These are phyloP conservation scores for Yamadazyma oceani DNA, from an alignment of 1,139 yeast species.

Conservation along the genomic window DNA sequence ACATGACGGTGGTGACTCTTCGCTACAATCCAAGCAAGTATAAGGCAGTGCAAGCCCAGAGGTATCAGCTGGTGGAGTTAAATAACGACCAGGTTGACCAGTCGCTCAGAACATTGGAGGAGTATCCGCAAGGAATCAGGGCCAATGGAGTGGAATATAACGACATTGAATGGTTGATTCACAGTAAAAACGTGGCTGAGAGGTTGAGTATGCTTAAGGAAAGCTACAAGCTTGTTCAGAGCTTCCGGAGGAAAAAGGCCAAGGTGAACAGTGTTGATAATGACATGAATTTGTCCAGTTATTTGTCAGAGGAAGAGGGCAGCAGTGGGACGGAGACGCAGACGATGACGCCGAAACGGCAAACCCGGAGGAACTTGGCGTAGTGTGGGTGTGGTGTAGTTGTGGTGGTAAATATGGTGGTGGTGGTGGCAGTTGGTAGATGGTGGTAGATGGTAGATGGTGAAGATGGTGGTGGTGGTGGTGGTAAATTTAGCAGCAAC, in stretches of 20 bases:
- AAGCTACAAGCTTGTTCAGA: slow-evolving; percentile 27
- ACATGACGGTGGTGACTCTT: slow-evolving; percentile 14
- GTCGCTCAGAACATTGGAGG: slow-evolving; percentile 8
- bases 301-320: slow-evolving; percentile 19
- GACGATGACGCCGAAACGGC: slow-evolving; percentile 10
- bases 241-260: slow-evolving; percentile 21
- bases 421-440: too few relatives aligned
- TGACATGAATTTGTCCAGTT: slow-evolving; percentile 1
- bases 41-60: background rate
- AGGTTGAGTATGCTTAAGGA: slow-evolving; percentile 33
- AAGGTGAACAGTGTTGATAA: slow-evolving; percentile 6
- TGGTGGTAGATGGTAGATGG: background rate
- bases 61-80: background rate
- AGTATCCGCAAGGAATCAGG: slow-evolving; percentile 4
- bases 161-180: slow-evolving; percentile 25
- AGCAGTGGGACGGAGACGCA: slow-evolving; percentile 18
- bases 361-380: slow-evolving; percentile 5
- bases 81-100: slow-evolving; percentile 8
- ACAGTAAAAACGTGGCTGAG: slow-evolving; percentile 26
- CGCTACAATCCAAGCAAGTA: slow-evolving; percentile 15
- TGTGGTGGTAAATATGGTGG: too few relatives aligned
- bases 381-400: too few relatives aligned
- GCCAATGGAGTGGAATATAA: background rate
- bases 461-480: background rate
- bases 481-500: background rate